Conservation (phyloP, 108 stramenopile species). For the Aurantiochytrium sp. region DNA sequence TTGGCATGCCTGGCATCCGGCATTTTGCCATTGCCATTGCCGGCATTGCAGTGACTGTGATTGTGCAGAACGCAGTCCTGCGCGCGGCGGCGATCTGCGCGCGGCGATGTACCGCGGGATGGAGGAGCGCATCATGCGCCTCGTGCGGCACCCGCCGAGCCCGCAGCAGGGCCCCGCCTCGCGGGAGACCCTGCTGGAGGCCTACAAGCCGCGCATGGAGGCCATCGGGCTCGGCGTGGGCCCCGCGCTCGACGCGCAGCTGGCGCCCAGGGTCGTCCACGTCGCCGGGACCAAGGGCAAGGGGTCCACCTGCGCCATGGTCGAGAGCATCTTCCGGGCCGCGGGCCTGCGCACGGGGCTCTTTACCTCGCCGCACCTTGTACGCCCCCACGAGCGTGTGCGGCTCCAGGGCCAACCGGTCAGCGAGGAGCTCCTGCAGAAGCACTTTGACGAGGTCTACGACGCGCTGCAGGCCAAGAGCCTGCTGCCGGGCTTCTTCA, state of each 20-base stretch:
- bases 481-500: constrained; percentile 76
- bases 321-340: constrained; percentile 67
- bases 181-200: not conserved
- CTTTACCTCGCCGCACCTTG: constrained; percentile 86
- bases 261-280: constrained; percentile 59
- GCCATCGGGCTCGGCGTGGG: constrained; percentile 8
- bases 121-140: constrained; percentile 6
- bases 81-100: no score
- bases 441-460: constrained; percentile 69
- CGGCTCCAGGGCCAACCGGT: constrained; percentile 72
- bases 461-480: constrained; percentile 39
- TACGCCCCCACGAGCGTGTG: constrained; percentile 75
- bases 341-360: constrained; percentile 45
- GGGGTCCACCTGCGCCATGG: constrained; percentile 76
- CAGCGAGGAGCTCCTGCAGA: constrained; percentile 57
- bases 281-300: constrained; percentile 93
- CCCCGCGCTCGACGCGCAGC: not conserved
- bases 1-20: no score
- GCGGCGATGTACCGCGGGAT: not conserved
- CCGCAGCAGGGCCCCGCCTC: not conserved
- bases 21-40: no score
- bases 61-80: no score
- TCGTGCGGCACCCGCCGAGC: not conserved
- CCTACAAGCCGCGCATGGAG: not conserved
- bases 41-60: no score